Base-by-base conservation (phyloP, 257 asterid species). In the Solanum appendiculatum region DNA sequence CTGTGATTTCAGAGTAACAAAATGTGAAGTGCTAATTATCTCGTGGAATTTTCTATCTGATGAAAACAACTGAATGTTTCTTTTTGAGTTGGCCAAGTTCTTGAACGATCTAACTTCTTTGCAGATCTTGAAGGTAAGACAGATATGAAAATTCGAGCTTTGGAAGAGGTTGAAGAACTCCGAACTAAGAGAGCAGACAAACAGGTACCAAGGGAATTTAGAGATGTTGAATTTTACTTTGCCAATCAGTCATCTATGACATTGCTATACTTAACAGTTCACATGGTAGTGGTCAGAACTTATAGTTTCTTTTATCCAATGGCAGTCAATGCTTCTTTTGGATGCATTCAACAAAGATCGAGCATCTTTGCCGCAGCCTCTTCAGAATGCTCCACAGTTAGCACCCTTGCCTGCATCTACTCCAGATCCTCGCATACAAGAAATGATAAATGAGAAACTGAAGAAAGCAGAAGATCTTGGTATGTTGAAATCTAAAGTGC, bases 291-390 rank as follows among this genome's bases (percentile, higher is more conserved):
- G 48, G 54, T 58, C 15, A 46, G 42, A 34, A 78, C 84, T 64
- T 4, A 82, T 90, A 56, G 84, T 85, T 46, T 73, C 58, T 90
- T 82, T 39, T 92, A 81, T 92, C 72, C 21, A 44, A 86, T 90
- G 86, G 85, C 94, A 97, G 99, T 89, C 99, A 8, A 92, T 91
- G 94, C 98, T 96, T 87, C 98, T 97, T 87, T 92, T 97, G 95
- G 99, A 97, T 90, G 99, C 99, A 82, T 97, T 97, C 94, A 97
- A 97, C 96, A 97, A 92, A 89, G 99, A 97, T 82, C 97, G 99
- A 81, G 99, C 98, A 81, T 91, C 97, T 31, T 94, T 97, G 86
- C 99, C 99, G 27, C 99, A 95, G 91, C 99, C 99, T 54, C 92
- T 89, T 58, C 85, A 97, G 68, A 94, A 92, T 89, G 90, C 94